A percentile compares a stretch with the other conserved stretches of the same genome.
phyloP scores from a whole-genome alignment of 345 rosid genomes.

The Pistacia atlantica region DNA sequence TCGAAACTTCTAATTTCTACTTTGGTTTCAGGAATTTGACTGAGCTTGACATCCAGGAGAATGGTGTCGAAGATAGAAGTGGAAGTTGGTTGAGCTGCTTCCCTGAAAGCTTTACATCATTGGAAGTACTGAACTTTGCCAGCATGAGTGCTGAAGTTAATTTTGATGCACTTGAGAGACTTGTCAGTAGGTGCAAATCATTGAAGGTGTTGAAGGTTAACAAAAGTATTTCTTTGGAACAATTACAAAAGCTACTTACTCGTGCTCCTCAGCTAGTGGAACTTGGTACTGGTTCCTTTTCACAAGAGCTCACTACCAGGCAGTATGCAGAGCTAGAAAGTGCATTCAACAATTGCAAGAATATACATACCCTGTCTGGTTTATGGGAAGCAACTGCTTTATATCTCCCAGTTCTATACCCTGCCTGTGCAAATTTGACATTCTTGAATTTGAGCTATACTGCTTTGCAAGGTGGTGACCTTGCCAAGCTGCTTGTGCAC shows the following conservation, averaged over 20 bases:
- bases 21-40: conserved; percentile 57
- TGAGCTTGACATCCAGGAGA: conserved; percentile 70
- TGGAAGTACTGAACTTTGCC: conserved; percentile 65
- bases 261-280: conserved; percentile 51
- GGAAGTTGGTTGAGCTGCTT: conserved; percentile 69
- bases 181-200: conserved; percentile 56
- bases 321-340: conserved; percentile 43
- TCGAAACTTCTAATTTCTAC: conserved; percentile 7
- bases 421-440: conserved; percentile 49
- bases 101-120: conserved; percentile 54
- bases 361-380: conserved; percentile 55
- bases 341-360: conserved; percentile 51
- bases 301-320: conserved; percentile 38
- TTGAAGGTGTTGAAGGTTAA: conserved; percentile 61
- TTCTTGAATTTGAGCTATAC: conserved; percentile 66
- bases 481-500: conserved; percentile 54
- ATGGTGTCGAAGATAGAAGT: conserved; percentile 56
- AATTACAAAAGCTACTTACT: conserved; percentile 52
- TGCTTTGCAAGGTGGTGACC: conserved; percentile 49
- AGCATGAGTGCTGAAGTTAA: conserved; percentile 48
- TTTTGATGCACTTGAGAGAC: conserved; percentile 63
- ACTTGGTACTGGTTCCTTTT: conserved; percentile 69
- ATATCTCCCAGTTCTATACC: conserved; percentile 51
- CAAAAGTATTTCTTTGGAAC: conserved; percentile 46
- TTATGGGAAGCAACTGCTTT: conserved; percentile 50